Percentiles rank a stretch among this genome's conserved stretches.
These are phyloP conservation scores for Penicillium capsulatum DNA, from an alignment of 2,329 filamentous ascomycete genomes.

Conservation along the genomic window DNA sequence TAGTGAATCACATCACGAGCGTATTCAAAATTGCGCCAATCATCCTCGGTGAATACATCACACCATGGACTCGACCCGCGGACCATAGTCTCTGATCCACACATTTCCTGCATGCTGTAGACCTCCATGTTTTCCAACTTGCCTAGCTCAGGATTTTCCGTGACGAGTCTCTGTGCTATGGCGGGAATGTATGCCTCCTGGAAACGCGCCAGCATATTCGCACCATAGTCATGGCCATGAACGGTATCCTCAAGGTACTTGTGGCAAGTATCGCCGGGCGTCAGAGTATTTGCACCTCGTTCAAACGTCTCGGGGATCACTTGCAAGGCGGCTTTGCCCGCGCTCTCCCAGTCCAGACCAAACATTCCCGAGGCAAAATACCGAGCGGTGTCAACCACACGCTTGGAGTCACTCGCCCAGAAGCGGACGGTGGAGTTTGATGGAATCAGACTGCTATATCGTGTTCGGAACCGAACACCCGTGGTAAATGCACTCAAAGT, in stretches of 20 bases:
- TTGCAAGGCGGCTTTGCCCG: slow-evolving; percentile 41
- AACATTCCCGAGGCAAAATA: slow-evolving; percentile 56
- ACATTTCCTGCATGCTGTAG: slow-evolving; percentile 60
- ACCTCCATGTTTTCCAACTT: slow-evolving; percentile 49
- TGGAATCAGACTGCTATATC: slow-evolving; percentile 49
- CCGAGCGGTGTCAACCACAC: slow-evolving; percentile 55
- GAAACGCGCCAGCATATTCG: slow-evolving; percentile 46
- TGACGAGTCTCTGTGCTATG: slow-evolving; percentile 44
- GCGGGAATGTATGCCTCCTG: slow-evolving; percentile 46
- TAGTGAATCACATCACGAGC: slow-evolving; percentile 57
- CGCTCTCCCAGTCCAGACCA: slow-evolving; percentile 45
- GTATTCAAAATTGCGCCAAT: slow-evolving; percentile 56
- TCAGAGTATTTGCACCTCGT: slow-evolving; percentile 53
- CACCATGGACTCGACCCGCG: slow-evolving; percentile 55
- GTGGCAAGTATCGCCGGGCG: slow-evolving; percentile 49
- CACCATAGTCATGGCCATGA: slow-evolving; percentile 50
- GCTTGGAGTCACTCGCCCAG: slow-evolving; percentile 53
- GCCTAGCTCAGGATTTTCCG: slow-evolving; percentile 28
- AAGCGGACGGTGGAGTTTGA: slow-evolving; percentile 36
- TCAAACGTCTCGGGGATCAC: slow-evolving; percentile 52
- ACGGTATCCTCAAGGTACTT: slow-evolving; percentile 36
- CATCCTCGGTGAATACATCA: slow-evolving; percentile 51
- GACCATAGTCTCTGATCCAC: slow-evolving; percentile 55
- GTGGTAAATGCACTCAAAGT: slow-evolving; percentile 52
- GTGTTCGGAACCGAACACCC: slow-evolving; percentile 51